Base-by-base conservation (phyloP, 495 filamentous ascomycete species). In the Saxispiralis lemnorum region DNA sequence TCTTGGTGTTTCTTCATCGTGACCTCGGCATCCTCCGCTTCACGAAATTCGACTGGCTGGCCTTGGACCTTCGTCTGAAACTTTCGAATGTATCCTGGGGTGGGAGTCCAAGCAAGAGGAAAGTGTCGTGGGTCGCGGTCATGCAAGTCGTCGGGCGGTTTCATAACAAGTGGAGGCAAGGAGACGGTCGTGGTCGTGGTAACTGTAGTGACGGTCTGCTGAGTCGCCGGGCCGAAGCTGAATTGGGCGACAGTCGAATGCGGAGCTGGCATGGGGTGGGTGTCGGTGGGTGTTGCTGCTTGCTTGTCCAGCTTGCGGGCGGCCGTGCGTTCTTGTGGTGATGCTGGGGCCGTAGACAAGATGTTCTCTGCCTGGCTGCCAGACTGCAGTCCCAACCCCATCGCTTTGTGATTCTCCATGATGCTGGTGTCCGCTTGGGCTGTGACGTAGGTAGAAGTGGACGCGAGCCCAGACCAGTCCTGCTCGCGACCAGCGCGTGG, bases 101-200 rank as follows among this genome's bases (percentile, higher is more conserved):
- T 93, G 0, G 81, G 78, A 16, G 77, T 73, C 34, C 69, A 66
- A 37, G 89, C 92, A 31, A 99, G 68, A 38, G 92, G 92, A 59
- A 87, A 99, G 48, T 83, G 70, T 55, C 93, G 88, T 7, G 81
- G 67, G 61, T 96, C 88, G 38, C 93, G 73, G 38, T 81, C 73
- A 34, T 69, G 61, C 13, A 86, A 65, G 17, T 81, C 73, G 37
- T 76, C 74, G 19, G 87, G 81, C 35, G 81, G 75, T 45, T 73
- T 76, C 51, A 95, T 72, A 38, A 81, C 59, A 11, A 96, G 62
- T 14, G 86, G 88, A 12, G 89, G 87, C 46, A 89, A 88, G 5
- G 75, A 76, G 30, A 83, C 79, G 16, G 89, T 94, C 0, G 88
- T 95, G 1, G 84, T 93, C 0, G 87, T 96, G 0, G 88, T 96